Conservation (phyloP, 2,329 filamentous ascomycete genomes). For the Hortaea sp. region DNA sequence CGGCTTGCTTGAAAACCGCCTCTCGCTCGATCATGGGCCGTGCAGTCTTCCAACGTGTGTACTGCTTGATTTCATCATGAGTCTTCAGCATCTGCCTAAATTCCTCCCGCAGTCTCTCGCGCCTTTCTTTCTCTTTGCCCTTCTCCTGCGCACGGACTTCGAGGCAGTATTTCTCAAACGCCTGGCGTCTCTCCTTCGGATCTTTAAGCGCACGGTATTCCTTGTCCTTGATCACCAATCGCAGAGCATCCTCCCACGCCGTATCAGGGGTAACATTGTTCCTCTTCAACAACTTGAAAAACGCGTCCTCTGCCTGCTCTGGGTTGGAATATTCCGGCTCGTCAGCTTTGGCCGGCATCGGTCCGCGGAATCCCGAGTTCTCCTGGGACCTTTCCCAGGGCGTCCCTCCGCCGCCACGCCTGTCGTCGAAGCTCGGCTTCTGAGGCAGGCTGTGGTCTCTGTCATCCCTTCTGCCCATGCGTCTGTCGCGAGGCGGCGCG, state of each 20-base stretch:
- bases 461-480: conserved; percentile 20
- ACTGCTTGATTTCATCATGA: conserved; percentile 94
- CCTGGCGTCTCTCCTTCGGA: conserved; percentile 76
- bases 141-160: conserved; percentile 88
- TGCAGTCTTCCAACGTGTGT: conserved; percentile 94
- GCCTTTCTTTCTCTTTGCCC: conserved; percentile 83
- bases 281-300: conserved; percentile 78
- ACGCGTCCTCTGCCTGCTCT: conserved; percentile 88
- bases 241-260: conserved; percentile 84
- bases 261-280: conserved; percentile 82
- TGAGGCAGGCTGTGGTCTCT: conserved; percentile 33
- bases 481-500: conserved; percentile 13
- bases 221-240: conserved; percentile 75
- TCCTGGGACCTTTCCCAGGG: conserved; percentile 25
- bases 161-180: conserved; percentile 90
- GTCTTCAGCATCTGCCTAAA: conserved; percentile 94
- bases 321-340: conserved; percentile 63
- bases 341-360: conserved; percentile 23
- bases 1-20: conserved; percentile 87
- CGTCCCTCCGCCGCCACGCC: conserved; percentile 15
- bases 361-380: conserved; percentile 22
- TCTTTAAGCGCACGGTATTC: conserved; percentile 91
- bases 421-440: conserved; percentile 27
- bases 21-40: conserved; percentile 89
- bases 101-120: conserved; percentile 83